A percentile compares a stretch with the other conserved stretches of the same genome.
Conservation (phyloP, 352 stramenopile genomes). For the Phytophthora megakarya region DNA sequence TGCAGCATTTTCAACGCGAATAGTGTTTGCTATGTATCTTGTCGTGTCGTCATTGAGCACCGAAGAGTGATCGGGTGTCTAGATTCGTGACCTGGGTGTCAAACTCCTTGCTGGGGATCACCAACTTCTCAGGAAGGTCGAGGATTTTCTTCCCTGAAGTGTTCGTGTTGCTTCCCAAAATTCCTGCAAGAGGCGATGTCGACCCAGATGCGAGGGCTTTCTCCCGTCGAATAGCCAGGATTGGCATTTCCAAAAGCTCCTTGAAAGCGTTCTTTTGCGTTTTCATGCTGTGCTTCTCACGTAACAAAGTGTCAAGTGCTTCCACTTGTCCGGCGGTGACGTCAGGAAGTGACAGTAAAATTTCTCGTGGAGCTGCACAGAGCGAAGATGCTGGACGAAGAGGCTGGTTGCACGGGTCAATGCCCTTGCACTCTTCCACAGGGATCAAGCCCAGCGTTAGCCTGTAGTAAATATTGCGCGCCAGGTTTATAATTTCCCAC, state of each 20-base stretch:
- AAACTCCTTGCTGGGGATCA: slow-evolving; percentile 60
- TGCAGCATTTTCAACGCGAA: neutral
- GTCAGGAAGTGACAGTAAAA: slow-evolving; percentile 66
- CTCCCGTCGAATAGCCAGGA: slow-evolving; percentile 53
- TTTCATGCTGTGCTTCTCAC: slow-evolving; percentile 80
- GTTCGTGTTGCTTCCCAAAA: slow-evolving; percentile 26
- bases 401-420: slow-evolving; percentile 82
- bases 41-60: slow-evolving; percentile 25
- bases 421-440: slow-evolving; percentile 82
- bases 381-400: slow-evolving; percentile 47
- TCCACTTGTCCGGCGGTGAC: slow-evolving; percentile 49
- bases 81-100: slow-evolving; percentile 49
- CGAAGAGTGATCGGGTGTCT: slow-evolving; percentile 60
- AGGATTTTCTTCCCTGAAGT: slow-evolving; percentile 58
- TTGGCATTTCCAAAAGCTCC: slow-evolving; percentile 72
- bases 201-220: slow-evolving; percentile 41
- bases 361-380: slow-evolving; percentile 50
- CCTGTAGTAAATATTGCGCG: slow-evolving; percentile 82
- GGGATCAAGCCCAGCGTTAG: slow-evolving; percentile 62
- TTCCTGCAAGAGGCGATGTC: slow-evolving; percentile 38
- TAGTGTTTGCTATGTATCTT: slow-evolving; percentile 11
- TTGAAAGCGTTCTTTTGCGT: slow-evolving; percentile 86
- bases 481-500: slow-evolving; percentile 87
- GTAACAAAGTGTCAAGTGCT: slow-evolving; percentile 54
- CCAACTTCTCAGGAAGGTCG: slow-evolving; percentile 68